These are phyloP conservation scores for Trichoderma koningiopsis DNA, from an alignment of 2,329 filamentous ascomycete species.

Conservation along the genomic window DNA sequence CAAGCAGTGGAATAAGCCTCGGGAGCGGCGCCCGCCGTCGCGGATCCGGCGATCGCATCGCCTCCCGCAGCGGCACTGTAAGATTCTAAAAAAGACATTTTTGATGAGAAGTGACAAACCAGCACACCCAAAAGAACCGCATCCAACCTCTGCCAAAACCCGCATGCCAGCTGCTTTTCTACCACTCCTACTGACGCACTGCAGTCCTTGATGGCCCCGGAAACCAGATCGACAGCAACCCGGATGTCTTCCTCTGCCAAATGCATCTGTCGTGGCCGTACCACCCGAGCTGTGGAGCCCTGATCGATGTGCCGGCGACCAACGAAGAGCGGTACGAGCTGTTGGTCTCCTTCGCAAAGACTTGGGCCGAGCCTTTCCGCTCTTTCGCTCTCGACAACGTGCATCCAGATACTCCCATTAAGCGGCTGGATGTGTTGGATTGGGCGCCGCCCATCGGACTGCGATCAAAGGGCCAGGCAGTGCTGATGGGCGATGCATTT, in stretches of 20 bases:
- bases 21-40: slow-evolving; percentile 23
- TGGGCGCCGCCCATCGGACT: slow-evolving; percentile 45
- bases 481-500: slow-evolving; percentile 57
- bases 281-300: slow-evolving; percentile 40
- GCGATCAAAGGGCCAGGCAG: slow-evolving; percentile 44
- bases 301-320: slow-evolving; percentile 42
- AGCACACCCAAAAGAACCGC: neutral
- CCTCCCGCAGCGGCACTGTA: slow-evolving; percentile 1
- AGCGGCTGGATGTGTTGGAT: slow-evolving; percentile 51
- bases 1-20: neutral
- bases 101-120: slow-evolving; percentile 15
- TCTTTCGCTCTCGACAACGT: slow-evolving; percentile 44
- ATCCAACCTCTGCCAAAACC: neutral
- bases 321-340: slow-evolving; percentile 44
- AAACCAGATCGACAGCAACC: slow-evolving; percentile 39
- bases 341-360: slow-evolving; percentile 46
- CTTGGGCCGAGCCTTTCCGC: slow-evolving; percentile 54
- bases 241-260: slow-evolving; percentile 48
- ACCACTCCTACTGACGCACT: neutral
- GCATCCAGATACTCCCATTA: slow-evolving; percentile 45
- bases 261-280: slow-evolving; percentile 56
- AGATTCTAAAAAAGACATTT: neutral
- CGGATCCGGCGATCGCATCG: slow-evolving; percentile 16
- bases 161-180: neutral
- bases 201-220: slow-evolving; percentile 53